Evolutionary conservation across 345 rosid genomes (phyloP), one percentile per base, ranked within the genome.

Genomic region (Euphorbia peplus): DNA sequence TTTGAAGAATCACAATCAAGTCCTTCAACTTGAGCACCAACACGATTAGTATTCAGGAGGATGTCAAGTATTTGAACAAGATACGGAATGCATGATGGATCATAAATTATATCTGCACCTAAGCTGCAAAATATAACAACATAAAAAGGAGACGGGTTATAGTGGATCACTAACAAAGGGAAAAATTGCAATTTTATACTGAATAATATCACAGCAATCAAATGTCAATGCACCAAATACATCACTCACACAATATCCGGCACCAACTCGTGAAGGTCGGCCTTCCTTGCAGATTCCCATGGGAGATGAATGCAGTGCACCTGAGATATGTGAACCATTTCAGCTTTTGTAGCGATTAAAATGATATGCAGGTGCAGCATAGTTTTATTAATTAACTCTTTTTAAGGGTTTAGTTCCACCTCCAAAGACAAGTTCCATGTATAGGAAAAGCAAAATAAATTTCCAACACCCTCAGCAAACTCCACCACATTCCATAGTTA

Each of bases 21-120:
- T 11, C 24, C 35, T 44, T 14, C 25, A 41, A 12, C 69, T 8
- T 21, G 39, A n/a, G 19, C 46, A 26, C 42, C 39, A n/a, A 41
- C 13, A n/a, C 46, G 18, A 18, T 24, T 35, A 39, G 28, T 68
- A 25, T 70, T 82, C 79, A 90, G 64, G 52, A 90, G 87, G 71
- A 82, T 73, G 64, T 76, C 80, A 18, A 93, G 81, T 39, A 88
- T 74, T 24, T 77, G 81, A 72, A 89, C 81, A 26, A 93, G 85
- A 79, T 89, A 78, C 0, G 95, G 97, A 29, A 89, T 83, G 73
- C 92, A 89, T 44, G 83, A 72, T 4, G 84, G 91, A 80, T 93
- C 82, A 67, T 93, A 93, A 55, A 90, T 84, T 56, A 93, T 83
- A 71, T 90, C 96, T 42, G 96, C 98, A 7, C 96, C 97, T 70